These are phyloP conservation scores for Colletotrichum truncatum DNA, from an alignment of 2,329 filamentous ascomycete genomes.

Conservation along the genomic window DNA sequence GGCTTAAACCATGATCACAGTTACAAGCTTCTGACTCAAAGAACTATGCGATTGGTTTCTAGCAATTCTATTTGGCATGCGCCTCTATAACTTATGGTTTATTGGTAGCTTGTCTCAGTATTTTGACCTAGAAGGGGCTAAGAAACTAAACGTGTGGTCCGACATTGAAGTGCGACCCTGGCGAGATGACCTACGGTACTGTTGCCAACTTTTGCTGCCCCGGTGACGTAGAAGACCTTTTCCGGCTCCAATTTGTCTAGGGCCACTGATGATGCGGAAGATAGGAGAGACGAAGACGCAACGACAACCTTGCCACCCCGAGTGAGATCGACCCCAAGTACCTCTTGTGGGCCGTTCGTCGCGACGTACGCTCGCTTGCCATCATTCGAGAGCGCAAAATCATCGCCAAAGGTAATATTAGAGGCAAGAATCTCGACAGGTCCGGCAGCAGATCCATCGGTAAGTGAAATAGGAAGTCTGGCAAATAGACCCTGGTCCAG, in stretches of 20 bases:
- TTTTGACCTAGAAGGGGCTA: no score
- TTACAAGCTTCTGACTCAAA: no score
- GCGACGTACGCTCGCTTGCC: slow-evolving; percentile 1
- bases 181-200: background rate
- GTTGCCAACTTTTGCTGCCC: background rate
- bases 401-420: slow-evolving; percentile 9
- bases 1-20: no score
- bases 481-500: slow-evolving; percentile 9
- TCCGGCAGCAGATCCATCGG: background rate
- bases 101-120: no score
- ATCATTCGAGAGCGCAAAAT: slow-evolving; percentile 13
- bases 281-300: background rate
- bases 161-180: background rate
- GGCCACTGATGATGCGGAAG: background rate
- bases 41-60: no score
- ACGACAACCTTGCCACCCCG: background rate
- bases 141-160: no score
- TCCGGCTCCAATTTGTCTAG: background rate
- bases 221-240: background rate
- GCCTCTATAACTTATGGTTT: no score
- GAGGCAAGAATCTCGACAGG: background rate
- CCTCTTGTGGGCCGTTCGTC: slow-evolving; percentile 9
- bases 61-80: no score
- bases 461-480: background rate
- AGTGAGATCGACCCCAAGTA: background rate